Evolutionary conservation across 495 filamentous ascomycete species (phyloP), one percentile per base, ranked within the genome.

Genomic region (Penicillium fimorum): DNA sequence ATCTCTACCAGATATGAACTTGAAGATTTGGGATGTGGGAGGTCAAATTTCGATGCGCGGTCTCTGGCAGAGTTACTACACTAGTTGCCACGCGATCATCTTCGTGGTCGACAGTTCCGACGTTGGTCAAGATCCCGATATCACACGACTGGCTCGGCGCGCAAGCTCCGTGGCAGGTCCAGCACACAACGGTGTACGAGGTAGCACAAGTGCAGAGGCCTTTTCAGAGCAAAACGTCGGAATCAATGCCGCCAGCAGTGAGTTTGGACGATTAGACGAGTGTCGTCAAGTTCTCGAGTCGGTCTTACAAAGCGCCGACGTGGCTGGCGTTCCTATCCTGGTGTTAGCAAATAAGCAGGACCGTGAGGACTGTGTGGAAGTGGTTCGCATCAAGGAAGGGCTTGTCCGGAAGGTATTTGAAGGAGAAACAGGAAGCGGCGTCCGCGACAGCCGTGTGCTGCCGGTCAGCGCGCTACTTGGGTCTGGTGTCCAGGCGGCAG

Each of bases 11-110:
- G 89, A 95, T 64, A 89, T 96, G 84, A 96, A 97, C 77, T 81
- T 98, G 64, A 96, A 96, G 79, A 88, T 98, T 68, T 98, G 94
- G 94, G 94, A 98, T 72, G 89, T 98, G 3, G 94, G 94, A 53
- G 94, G 94, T 3, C 94, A 98, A 71, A 85, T 93, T 60, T 83
- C 80, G 9, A 83, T 98, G 67, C 88, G 94, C 46, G 86, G 87
- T 55, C 86, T 98, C 5, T 98, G 94, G 94, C 91, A 96, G 74
- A 89, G 84, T 69, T 98, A 98, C 74, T 98, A 96, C 76, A 77
- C 84, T 22, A 88, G 84, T 70, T 96, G 91, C 61, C 94, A 98
- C 66, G 94, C 94, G 44, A 96, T 98, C 66, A 90, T 98, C 52
- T 98, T 97, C 69, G 88, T 98, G 38, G 90, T 97, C 64, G 94